phyloP scores from a whole-genome alignment of 176 grass and related monocot species.

The Saccharum spontaneum region DNA sequence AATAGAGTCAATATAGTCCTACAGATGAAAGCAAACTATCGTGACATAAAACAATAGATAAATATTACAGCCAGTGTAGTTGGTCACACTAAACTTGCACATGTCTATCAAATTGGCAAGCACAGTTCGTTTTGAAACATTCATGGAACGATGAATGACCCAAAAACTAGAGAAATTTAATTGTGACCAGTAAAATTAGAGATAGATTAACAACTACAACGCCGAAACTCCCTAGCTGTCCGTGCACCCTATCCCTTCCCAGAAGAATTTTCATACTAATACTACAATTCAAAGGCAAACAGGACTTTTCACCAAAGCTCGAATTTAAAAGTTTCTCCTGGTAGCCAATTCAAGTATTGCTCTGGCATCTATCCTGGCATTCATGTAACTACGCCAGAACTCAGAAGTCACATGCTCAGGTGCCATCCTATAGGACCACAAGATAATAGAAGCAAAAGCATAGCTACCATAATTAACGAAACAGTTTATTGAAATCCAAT shows the following conservation, averaged over 20 bases:
- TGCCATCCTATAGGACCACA: background rate
- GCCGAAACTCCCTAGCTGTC: background rate
- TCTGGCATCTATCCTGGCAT: background rate
- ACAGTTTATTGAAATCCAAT: background rate
- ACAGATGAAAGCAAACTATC: background rate
- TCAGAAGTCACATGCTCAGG: slow-evolving; percentile 6
- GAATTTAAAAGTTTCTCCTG: slow-evolving; percentile 2
- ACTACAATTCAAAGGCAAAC: background rate
- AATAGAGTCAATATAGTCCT: slow-evolving; percentile 17
- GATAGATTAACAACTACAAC: background rate
- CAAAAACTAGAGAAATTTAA: background rate
- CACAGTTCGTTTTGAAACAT: background rate
- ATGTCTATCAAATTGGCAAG: background rate
- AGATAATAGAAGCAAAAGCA: slow-evolving; percentile 15
- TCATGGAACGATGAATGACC: background rate
- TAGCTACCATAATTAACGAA: slow-evolving; percentile 13
- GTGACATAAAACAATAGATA: background rate
- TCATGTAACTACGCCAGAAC: background rate
- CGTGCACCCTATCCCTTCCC: background rate
- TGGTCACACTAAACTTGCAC: background rate
- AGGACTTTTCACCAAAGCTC: background rate
- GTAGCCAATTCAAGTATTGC: background rate
- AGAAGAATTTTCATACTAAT: background rate
- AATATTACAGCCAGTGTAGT: background rate
- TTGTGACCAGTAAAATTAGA: background rate